Evolutionary conservation across 2,329 filamentous ascomycete species (phyloP).

Genomic region (Xylaria hypoxylon): DNA sequence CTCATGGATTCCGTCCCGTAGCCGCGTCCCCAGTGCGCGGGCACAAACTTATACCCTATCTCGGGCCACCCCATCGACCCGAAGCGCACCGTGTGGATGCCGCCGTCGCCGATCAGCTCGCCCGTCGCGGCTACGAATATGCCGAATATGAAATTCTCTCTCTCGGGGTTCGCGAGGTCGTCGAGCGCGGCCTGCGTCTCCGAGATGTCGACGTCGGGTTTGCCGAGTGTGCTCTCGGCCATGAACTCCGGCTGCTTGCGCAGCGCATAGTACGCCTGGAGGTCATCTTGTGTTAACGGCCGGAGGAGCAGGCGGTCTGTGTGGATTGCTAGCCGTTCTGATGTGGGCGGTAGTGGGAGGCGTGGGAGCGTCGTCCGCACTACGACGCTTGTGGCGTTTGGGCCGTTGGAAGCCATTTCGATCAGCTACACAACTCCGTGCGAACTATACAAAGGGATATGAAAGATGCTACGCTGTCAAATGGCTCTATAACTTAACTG

Average conservation of each 20-base stretch:
- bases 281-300: slow-evolving; percentile 41
- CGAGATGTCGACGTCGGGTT: slow-evolving; percentile 40
- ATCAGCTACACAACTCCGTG: background rate
- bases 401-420: slow-evolving; percentile 19
- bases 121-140: slow-evolving; percentile 45
- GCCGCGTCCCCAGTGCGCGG: slow-evolving; percentile 43
- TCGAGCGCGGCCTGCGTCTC: slow-evolving; percentile 41
- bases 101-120: slow-evolving; percentile 49
- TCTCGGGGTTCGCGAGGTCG: slow-evolving; percentile 25
- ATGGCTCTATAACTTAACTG: background rate
- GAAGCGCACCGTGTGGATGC: slow-evolving; percentile 42
- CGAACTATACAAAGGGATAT: background rate
- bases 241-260: slow-evolving; percentile 45
- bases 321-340: slow-evolving; percentile 37
- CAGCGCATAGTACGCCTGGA: slow-evolving; percentile 38
- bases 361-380: slow-evolving; percentile 44
- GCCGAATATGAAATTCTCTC: slow-evolving; percentile 33
- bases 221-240: slow-evolving; percentile 41
- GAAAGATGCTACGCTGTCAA: background rate
- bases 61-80: slow-evolving; percentile 43
- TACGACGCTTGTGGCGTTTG: background rate
- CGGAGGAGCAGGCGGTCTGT: slow-evolving; percentile 47
- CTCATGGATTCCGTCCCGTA: slow-evolving; percentile 45
- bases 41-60: slow-evolving; percentile 45
- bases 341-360: slow-evolving; percentile 41